Evolutionary conservation across 495 filamentous ascomycete species (phyloP), one percentile per base, ranked within the genome.

Genomic region (Darksidea phi): DNA sequence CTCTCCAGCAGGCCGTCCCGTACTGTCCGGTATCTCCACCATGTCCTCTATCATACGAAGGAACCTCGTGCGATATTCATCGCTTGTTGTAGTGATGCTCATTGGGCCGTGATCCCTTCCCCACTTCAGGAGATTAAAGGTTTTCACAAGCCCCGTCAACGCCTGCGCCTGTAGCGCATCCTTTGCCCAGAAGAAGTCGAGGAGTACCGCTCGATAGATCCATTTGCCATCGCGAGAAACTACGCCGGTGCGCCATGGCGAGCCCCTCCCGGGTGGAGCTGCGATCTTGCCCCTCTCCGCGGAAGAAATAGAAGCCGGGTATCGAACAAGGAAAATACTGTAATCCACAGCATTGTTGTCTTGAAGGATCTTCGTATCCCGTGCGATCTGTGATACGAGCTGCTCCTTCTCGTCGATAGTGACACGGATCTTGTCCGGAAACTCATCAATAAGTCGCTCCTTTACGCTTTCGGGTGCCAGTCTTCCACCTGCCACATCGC

Each of bases 171-270:
- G 82, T 0, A 84, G 54, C 61, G 82, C 86, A 72, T 88, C 85
- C 67, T 83, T 84, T 1, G 84, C 83, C 66, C 86, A 88, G 72
- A 88, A 88, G 64, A 88, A 88, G 70, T 88, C 86, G 43, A 89
- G 71, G 21, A 88, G 64, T 5, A 82, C 77, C 7, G 78, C 82
- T 13, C 84, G 75, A 63, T 88, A 89, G 20, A 83, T 76, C 74
- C 85, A 83, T 68, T 82, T 79, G 3, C 82, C 82, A 67, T 87
- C 83, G 10, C 78, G 75, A 20, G 82, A 84, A 0, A 68, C 42
- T 1, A 87, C 36, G 0, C 87, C 87, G 0, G 73, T 78, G 6
- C 84, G 73, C 84, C 84, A 88, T 1, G 54, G 21, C 0, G 62
- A 60, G 1, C n/a, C 3, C 23, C 18, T 41, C 0, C 58, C 59